Evolutionary conservation across 192 early-diverging fungal genomes (phyloP).

Genomic region (Glomus cerebriforme): DNA sequence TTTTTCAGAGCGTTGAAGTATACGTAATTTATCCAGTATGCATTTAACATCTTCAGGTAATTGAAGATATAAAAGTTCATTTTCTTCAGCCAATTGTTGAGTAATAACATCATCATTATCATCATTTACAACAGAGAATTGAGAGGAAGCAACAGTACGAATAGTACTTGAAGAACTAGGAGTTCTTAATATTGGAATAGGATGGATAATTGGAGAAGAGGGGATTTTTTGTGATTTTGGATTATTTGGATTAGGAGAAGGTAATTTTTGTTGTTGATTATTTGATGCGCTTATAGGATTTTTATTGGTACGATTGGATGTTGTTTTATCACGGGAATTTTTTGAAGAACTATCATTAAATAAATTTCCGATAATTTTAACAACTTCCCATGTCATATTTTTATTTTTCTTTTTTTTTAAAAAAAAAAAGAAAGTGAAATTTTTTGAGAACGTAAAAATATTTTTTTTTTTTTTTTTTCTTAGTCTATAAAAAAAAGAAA

Average conservation of each 20-base stretch:
- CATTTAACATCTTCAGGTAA: conserved; percentile 28
- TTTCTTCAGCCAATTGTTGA: neutral
- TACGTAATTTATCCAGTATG: conserved; percentile 14
- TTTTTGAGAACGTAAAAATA: no score
- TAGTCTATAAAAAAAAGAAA: no score
- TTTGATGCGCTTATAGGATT: neutral
- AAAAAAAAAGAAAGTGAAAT: no score
- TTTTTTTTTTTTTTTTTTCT: no score
- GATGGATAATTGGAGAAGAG: neutral
- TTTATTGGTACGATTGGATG: neutral
- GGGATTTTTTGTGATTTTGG: neutral
- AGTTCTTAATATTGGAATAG: neutral
- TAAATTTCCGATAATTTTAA: neutral
- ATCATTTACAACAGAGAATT: neutral
- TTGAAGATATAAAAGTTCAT: conserved; percentile 25
- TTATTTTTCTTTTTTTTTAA: neutral
- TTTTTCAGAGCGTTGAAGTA: conserved; percentile 6
- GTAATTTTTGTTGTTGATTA: neutral
- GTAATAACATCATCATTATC: neutral
- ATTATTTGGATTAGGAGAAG: no score
- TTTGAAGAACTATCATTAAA: neutral
- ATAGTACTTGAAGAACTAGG: neutral
- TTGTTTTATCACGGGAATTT: neutral
- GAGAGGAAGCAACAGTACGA: neutral
- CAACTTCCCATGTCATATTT: neutral